Percentiles rank a stretch among this genome's conserved stretches.
phyloP scores from a whole-genome alignment of 2,329 filamentous ascomycete genomes.

The Penicillium sp. region DNA sequence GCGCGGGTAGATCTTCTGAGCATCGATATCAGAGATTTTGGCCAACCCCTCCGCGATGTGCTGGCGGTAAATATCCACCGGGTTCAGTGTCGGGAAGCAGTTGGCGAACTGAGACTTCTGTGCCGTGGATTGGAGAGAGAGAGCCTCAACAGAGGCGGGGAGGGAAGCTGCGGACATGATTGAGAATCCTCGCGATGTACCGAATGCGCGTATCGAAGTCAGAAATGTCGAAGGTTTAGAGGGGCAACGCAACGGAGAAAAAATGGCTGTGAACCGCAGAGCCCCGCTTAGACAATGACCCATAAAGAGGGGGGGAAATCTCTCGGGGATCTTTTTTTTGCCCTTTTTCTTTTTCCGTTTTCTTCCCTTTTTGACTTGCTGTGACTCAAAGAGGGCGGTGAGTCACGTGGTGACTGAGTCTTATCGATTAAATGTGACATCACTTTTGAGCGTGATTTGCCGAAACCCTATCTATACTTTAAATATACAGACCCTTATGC shows the following conservation, averaged over 20 bases:
- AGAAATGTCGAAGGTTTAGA: conserved; percentile 10
- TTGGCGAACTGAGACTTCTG: conserved; percentile 40
- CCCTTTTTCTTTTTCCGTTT: conserved; percentile 14
- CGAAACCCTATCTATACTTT: conserved; percentile 57
- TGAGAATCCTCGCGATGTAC: conserved; percentile 14
- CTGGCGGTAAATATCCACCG: conserved; percentile 46
- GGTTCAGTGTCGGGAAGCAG: conserved; percentile 46
- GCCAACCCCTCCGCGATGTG: conserved; percentile 45
- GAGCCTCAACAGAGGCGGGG: conserved; percentile 36
- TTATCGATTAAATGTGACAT: background rate
- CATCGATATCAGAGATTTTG: conserved; percentile 38
- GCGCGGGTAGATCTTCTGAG: conserved; percentile 39
- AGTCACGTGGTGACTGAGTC: conserved; percentile 8
- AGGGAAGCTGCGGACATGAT: conserved; percentile 36
- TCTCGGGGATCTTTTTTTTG: conserved; percentile 21
- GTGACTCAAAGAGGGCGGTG: conserved; percentile 36
- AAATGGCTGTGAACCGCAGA: conserved; percentile 35
- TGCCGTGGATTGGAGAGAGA: conserved; percentile 41
- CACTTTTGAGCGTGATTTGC: conserved; percentile 63
- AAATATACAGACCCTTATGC: conserved; percentile 51
- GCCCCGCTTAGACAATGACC: conserved; percentile 42
- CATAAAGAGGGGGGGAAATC: conserved; percentile 35
- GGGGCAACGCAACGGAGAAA: conserved; percentile 17
- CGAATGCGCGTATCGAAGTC: conserved; percentile 13
- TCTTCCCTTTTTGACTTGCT: background rate